phyloP scores from a whole-genome alignment of 345 rosid species.

The Syzygium aromaticum region DNA sequence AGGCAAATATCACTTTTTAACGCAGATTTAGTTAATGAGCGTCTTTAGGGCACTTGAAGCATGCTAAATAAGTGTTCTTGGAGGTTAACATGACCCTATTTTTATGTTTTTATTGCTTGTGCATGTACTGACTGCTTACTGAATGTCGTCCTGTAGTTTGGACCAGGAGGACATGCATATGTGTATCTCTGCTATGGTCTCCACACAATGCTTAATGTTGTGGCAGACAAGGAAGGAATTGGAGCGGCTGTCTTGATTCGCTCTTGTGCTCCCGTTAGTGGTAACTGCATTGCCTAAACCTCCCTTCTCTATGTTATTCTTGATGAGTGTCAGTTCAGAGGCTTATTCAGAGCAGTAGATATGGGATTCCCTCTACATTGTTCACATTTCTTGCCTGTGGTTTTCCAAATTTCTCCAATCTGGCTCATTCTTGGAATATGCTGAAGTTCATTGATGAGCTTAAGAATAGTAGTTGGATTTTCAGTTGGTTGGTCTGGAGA shows the following conservation, averaged over 20 bases:
- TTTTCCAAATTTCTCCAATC: not conserved
- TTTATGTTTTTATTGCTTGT: not conserved
- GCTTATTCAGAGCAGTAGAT: not conserved
- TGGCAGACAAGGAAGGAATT: slow-evolving; percentile 82
- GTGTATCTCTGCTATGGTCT: slow-evolving; percentile 95
- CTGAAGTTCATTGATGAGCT: not conserved
- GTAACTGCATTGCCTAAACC: slow-evolving; percentile 23
- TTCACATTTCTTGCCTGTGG: not conserved
- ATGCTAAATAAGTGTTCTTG: not conserved
- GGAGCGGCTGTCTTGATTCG: slow-evolving; percentile 90
- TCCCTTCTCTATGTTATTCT: not conserved
- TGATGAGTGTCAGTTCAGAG: not conserved
- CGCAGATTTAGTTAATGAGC: not conserved
- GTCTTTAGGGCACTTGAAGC: not conserved
- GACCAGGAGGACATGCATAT: slow-evolving; percentile 90
- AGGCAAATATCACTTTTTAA: not conserved
- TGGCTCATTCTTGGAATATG: not conserved
- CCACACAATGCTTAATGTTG: slow-evolving; percentile 85
- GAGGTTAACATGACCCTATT: not conserved
- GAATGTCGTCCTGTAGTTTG: slow-evolving; percentile 40
- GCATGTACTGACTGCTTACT: not conserved
- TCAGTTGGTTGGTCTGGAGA: not conserved
- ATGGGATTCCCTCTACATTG: not conserved
- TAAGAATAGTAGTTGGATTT: not conserved
- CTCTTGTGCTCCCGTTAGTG: slow-evolving; percentile 76